Conservation (phyloP, 2,329 filamentous ascomycete species). For the Fusarium bactridioides region DNA sequence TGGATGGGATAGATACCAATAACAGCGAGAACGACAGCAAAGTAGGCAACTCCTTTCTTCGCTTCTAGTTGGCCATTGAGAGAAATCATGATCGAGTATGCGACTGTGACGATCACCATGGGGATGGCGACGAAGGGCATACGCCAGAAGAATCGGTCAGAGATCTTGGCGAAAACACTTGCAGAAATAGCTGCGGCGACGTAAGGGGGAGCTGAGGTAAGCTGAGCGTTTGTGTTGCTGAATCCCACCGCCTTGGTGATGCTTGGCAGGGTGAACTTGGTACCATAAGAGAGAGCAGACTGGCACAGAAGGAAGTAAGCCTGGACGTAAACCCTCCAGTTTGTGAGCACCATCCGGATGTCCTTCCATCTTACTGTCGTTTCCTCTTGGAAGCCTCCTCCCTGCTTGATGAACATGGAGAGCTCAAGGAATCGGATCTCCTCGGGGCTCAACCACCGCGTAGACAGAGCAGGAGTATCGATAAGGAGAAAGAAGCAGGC, state of each 20-base stretch:
- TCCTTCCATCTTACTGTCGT: slow-evolving; percentile 22
- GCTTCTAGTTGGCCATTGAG: slow-evolving; percentile 25
- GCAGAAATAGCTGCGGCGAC: slow-evolving; percentile 70
- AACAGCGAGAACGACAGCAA: slow-evolving; percentile 30
- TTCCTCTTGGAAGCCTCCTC: background rate
- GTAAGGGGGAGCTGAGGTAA: slow-evolving; percentile 65
- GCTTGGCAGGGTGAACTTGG: slow-evolving; percentile 39
- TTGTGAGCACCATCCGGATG: slow-evolving; percentile 39
- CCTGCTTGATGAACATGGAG: slow-evolving; percentile 45
- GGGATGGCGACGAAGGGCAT: slow-evolving; percentile 38
- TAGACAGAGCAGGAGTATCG: slow-evolving; percentile 48
- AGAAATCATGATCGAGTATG: slow-evolving; percentile 35
- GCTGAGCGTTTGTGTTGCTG: slow-evolving; percentile 40
- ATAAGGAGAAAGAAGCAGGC: slow-evolving; percentile 57
- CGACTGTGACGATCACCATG: slow-evolving; percentile 29
- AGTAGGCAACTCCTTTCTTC: slow-evolving; percentile 34
- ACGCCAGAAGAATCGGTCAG: slow-evolving; percentile 64
- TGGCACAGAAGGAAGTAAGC: slow-evolving; percentile 43
- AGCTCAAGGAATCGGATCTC: slow-evolving; percentile 41
- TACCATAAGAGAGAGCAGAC: slow-evolving; percentile 39
- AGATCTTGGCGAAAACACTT: slow-evolving; percentile 68
- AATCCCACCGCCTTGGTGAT: slow-evolving; percentile 41
- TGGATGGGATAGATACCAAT: slow-evolving; percentile 37
- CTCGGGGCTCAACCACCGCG: slow-evolving; percentile 44
- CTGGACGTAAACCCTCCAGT: slow-evolving; percentile 44